phyloP scores from a whole-genome alignment of 331 rosid genomes.

The Saraca asoca region DNA sequence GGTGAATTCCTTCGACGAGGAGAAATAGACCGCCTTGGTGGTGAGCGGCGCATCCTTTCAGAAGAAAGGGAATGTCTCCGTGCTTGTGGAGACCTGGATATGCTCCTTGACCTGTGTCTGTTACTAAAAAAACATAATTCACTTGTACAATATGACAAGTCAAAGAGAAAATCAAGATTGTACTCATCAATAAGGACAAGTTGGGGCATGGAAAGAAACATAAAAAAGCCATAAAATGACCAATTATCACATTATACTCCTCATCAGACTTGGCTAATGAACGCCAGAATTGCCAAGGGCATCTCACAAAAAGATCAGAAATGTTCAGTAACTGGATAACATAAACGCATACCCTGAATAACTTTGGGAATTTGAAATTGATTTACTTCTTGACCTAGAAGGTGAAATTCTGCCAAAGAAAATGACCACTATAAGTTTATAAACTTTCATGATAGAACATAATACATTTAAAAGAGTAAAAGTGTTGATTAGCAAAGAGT shows the following conservation, averaged over 20 bases:
- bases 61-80: conserved; percentile 54
- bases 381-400: conserved; percentile 60
- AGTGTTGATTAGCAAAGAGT: conserved; percentile 16
- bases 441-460: conserved; percentile 27
- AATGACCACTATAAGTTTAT: conserved; percentile 23
- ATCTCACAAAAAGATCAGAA: neutral
- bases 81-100: conserved; percentile 63
- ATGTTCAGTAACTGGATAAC: neutral
- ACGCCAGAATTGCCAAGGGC: neutral
- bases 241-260: conserved; percentile 3
- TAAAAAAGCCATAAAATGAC: conserved; percentile 5
- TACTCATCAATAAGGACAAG: conserved; percentile 1
- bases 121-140: conserved; percentile 35
- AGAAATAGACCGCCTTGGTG: conserved; percentile 54
- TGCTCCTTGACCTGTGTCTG: conserved; percentile 56
- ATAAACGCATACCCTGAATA: conserved; percentile 52
- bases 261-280: conserved; percentile 17
- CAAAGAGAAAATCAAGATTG: conserved; percentile 20
- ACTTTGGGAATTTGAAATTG: conserved; percentile 58
- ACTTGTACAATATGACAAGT: conserved; percentile 18
- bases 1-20: conserved; percentile 63
- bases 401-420: conserved; percentile 48
- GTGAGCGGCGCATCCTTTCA: conserved; percentile 50
- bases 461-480: neutral
- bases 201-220: conserved; percentile 8